These are phyloP conservation scores for Populus simonii DNA, from an alignment of 345 rosid genomes.

Conservation along the genomic window DNA sequence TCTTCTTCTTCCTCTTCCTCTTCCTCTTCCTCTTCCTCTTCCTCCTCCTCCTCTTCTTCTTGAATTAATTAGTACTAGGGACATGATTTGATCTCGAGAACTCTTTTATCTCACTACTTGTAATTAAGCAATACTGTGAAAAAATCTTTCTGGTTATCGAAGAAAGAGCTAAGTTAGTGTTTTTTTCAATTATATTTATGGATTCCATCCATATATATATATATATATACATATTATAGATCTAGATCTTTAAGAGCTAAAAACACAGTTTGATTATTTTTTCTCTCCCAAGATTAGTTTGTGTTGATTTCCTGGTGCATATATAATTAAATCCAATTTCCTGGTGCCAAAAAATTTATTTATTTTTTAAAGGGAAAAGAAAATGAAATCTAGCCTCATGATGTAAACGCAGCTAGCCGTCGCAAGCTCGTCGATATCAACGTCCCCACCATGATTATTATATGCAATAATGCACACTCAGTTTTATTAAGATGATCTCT, in stretches of 20 bases:
- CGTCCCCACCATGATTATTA: neutral
- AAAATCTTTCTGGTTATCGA: too few relatives aligned
- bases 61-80: too few relatives aligned
- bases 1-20: too few relatives aligned
- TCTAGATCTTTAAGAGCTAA: neutral
- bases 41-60: neutral
- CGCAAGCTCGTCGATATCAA: neutral
- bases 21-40: too few relatives aligned
- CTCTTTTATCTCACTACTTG: too few relatives aligned
- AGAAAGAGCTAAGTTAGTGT: too few relatives aligned
- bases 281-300: neutral
- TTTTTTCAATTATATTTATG: too few relatives aligned
- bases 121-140: too few relatives aligned
- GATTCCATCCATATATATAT: neutral
- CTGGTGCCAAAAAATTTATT: too few relatives aligned
- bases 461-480: neutral
- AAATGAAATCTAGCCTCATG: neutral
- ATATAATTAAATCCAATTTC: neutral
- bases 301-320: neutral
- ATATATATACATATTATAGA: neutral
- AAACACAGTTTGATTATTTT: neutral
- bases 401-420: neutral
- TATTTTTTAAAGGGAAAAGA: too few relatives aligned
- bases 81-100: neutral
- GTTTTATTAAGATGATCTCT: neutral